Evolutionary conservation across 2,329 filamentous ascomycete genomes (phyloP).

Genomic region (Aspergillus aculeatus): DNA sequence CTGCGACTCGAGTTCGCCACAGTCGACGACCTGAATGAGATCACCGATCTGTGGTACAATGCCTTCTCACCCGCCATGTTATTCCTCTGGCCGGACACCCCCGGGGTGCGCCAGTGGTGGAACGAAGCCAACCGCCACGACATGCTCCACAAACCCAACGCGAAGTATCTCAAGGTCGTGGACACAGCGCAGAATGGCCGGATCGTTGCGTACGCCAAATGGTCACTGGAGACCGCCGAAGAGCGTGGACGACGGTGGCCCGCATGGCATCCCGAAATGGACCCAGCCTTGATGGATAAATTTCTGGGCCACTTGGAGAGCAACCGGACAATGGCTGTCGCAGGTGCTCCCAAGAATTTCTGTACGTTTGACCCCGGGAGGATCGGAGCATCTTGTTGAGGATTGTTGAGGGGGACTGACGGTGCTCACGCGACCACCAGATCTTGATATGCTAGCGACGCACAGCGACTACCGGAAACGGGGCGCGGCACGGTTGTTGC

Average conservation of each 20-base stretch:
- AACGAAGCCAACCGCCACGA: slow-evolving; percentile 21
- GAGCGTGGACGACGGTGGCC: slow-evolving; percentile 29
- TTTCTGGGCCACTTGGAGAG: slow-evolving; percentile 24
- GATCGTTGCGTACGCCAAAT: slow-evolving; percentile 31
- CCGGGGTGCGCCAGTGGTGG: slow-evolving; percentile 28
- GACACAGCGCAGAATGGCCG: slow-evolving; percentile 20
- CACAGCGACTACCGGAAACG: slow-evolving; percentile 17
- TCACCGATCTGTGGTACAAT: slow-evolving; percentile 26
- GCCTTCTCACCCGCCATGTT: slow-evolving; percentile 25
- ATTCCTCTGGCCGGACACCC: slow-evolving; percentile 28
- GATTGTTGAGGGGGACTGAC: background rate
- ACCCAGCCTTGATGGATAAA: slow-evolving; percentile 14
- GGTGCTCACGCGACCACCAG: background rate
- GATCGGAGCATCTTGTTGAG: background rate
- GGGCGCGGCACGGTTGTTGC: slow-evolving; percentile 19
- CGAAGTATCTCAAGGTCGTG: slow-evolving; percentile 29
- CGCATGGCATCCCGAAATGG: slow-evolving; percentile 26
- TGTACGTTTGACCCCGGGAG: slow-evolving; percentile 17
- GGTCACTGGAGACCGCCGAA: slow-evolving; percentile 26
- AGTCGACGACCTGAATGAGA: slow-evolving; percentile 22
- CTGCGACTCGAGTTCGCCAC: slow-evolving; percentile 18
- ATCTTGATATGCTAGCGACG: slow-evolving; percentile 22
- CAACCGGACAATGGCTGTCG: slow-evolving; percentile 24
- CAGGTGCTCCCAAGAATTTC: slow-evolving; percentile 23
- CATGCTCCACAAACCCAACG: slow-evolving; percentile 24